A percentile compares a stretch with the other conserved stretches of the same genome.
These are phyloP conservation scores for Breviolum minutum DNA, from an alignment of 73 alveolate species.

Conservation along the genomic window DNA sequence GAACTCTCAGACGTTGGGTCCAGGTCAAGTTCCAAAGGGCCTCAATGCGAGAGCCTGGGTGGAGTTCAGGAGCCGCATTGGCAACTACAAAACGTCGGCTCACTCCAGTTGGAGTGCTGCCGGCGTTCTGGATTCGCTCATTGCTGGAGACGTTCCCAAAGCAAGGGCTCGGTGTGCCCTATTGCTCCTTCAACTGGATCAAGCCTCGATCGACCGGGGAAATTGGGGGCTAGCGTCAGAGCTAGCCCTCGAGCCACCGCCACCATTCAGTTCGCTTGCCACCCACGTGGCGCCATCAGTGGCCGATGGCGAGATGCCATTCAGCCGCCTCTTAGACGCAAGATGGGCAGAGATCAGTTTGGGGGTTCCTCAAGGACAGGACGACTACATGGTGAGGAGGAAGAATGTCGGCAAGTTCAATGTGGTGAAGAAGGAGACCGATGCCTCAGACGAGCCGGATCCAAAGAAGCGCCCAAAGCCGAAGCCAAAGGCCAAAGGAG, in stretches of 20 bases:
- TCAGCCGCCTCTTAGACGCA: not conserved
- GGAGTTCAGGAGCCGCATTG: not conserved
- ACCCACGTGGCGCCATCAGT: too few relatives aligned
- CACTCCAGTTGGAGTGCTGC: not conserved
- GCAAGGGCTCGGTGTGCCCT: not conserved
- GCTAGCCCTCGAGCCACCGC: not conserved
- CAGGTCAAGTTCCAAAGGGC: not conserved
- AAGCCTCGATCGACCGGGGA: not conserved
- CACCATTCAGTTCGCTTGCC: not conserved
- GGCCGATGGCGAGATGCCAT: not conserved
- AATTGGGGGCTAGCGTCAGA: not conserved
- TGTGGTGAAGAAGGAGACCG: not conserved
- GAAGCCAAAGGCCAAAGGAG: not conserved
- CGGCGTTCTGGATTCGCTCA: not conserved
- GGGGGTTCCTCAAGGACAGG: not conserved
- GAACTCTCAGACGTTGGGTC: not conserved
- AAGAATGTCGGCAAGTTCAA: not conserved
- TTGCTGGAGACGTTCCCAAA: not conserved
- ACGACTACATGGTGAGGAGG: not conserved
- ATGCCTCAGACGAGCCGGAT: not conserved
- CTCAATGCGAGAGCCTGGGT: not conserved
- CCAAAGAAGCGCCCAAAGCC: not conserved
- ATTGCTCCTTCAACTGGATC: not conserved
- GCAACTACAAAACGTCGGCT: not conserved
- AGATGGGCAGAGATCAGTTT: not conserved